Evolutionary conservation across 352 stramenopile species (phyloP), one percentile per base, ranked within the genome.

Genomic region (Phytophthora citricola): DNA sequence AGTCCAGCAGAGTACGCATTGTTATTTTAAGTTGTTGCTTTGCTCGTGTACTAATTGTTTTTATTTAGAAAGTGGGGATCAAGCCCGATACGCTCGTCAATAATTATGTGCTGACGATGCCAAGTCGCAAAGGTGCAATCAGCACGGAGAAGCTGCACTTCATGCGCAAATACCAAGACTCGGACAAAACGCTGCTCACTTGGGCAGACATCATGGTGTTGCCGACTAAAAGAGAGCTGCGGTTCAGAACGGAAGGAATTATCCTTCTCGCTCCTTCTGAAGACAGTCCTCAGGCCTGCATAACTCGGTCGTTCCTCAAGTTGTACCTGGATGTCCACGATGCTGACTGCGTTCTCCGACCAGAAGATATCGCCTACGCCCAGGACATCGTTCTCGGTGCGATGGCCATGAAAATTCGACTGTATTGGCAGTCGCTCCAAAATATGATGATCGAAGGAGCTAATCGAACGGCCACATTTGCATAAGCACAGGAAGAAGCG

Each of bases 191-290:
- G n/a, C 8, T 67, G 49, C 20, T 67, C 0, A 38, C 49, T 4
- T 67, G 57, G 44, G 41, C 63, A 0, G 56, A 66, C 22, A 49
- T 67, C 22, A 67, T 71, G 57, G 48, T 63, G 43, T 17, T 63
- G 11, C 57, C 49, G 11, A 22, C 29, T 12, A 63, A 67, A 47
- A 39, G 38, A 44, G 43, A 69, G 26, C 31, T 71, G 7, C 41
- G 55, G 12, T 71, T 57, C 9, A 36, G 43, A 24, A 55, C 55
- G 11, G 56, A 67, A 62, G 56, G 49, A 20, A 31, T 43, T 7
- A 29, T 65, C 3, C 47, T 65, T 20, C 39, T 70, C n/a, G 22
- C 32, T 15, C 45, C 22, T 24, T 65, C 40, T 2, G 29, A 38
- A n/a, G n/a, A 51, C 11, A 1, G 34, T 57, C 6, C 40, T 40